Conservation (phyloP, 176 grass and related monocot species). For the Ensete glaucum region DNA sequence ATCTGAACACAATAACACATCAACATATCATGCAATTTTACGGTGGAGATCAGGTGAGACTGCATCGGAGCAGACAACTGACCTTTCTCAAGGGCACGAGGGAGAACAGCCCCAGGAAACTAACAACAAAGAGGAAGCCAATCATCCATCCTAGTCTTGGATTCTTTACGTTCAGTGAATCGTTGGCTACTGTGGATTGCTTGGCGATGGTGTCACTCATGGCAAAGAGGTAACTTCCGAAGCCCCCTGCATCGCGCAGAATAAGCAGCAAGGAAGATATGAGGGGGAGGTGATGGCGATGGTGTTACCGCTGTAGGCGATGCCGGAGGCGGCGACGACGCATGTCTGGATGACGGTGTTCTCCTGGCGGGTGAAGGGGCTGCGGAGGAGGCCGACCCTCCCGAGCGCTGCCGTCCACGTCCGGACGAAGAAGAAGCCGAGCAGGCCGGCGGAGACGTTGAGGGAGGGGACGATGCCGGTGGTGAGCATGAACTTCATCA, state of each 20-base stretch:
- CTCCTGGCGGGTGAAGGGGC: constrained; percentile 33
- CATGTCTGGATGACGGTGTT: constrained; percentile 37
- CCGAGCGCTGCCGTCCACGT: constrained; percentile 22
- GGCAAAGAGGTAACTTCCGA: constrained; percentile 11
- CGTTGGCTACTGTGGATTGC: background rate
- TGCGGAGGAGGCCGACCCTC: constrained; percentile 16
- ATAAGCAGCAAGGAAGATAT: background rate
- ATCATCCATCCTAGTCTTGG: constrained; percentile 4
- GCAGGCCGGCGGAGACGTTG: constrained; percentile 26
- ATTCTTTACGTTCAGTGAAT: constrained; percentile 3
- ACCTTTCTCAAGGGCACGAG: constrained; percentile 8
- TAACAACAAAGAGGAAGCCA: constrained; percentile 2
- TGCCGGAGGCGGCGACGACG: constrained; percentile 25
- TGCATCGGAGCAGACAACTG: background rate
- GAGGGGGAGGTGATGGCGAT: background rate
- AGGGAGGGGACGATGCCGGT: constrained; percentile 29
- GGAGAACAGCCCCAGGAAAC: constrained; percentile 7
- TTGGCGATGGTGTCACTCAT: background rate
- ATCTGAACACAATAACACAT: constrained; percentile 28
- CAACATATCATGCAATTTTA: no score
- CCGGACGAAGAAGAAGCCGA: constrained; percentile 24
- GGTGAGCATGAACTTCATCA: constrained; percentile 31
- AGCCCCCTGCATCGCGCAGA: background rate
- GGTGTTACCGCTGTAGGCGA: constrained; percentile 23
- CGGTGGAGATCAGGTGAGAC: no score